A percentile compares a stretch with the other conserved stretches of the same genome.
These are phyloP conservation scores for Gomphus bonarii DNA, from an alignment of 1,284 basidiomycete species.

Conservation along the genomic window DNA sequence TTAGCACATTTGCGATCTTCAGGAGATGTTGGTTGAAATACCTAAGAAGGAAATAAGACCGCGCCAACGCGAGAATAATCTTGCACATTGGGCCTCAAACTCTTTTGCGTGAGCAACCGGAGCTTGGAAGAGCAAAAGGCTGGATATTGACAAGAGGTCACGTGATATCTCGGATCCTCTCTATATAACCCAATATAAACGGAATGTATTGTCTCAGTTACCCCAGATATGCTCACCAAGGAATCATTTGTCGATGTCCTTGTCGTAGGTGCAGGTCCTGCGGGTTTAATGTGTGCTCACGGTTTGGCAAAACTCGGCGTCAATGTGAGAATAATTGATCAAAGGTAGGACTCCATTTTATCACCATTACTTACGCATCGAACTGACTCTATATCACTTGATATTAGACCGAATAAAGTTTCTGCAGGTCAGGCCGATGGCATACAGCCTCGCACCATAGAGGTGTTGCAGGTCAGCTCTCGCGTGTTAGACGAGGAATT, in stretches of 20 bases:
- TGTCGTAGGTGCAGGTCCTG: constrained; percentile 46
- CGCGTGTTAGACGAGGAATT: background rate
- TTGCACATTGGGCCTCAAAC: background rate
- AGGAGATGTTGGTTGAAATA: background rate
- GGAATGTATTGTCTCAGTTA: background rate
- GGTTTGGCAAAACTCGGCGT: constrained; percentile 50
- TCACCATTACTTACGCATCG: background rate
- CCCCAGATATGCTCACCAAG: constrained; percentile 5
- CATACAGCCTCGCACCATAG: constrained; percentile 67
- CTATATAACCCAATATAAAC: background rate
- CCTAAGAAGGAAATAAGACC: background rate
- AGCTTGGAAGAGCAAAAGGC: background rate
- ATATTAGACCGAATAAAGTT: constrained; percentile 41
- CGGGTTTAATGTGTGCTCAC: constrained; percentile 53
- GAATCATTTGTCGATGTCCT: constrained; percentile 43
- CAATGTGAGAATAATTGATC: constrained; percentile 55
- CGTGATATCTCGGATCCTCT: background rate
- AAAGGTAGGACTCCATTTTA: constrained; percentile 32
- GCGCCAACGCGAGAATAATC: background rate
- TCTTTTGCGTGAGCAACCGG: background rate
- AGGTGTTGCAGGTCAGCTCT: constrained; percentile 53
- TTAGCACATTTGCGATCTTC: background rate
- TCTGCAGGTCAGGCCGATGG: constrained; percentile 70
- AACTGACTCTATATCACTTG: background rate
- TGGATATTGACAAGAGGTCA: background rate